Evolutionary conservation across 768 basidiomycete species (phyloP).

Genomic region (Podaxis sp.): DNA sequence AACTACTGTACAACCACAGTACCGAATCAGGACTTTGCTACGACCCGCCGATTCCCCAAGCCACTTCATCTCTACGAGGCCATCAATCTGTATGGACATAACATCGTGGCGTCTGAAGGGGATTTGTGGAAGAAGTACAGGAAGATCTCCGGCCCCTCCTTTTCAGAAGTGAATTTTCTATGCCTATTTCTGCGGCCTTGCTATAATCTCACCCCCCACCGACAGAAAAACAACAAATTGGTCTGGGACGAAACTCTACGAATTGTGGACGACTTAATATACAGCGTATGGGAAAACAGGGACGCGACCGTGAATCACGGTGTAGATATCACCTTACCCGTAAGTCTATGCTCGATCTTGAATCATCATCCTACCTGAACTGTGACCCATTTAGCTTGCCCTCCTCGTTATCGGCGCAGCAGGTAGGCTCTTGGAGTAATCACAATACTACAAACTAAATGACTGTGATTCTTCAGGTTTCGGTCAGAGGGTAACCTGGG

Average conservation of each 20-base stretch:
- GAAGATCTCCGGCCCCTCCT: constrained; percentile 60
- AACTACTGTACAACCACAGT: not conserved
- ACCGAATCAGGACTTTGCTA: constrained; percentile 41
- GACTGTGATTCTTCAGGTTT: constrained; percentile 33
- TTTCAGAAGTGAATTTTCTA: constrained; percentile 47
- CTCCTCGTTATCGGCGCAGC: constrained; percentile 53
- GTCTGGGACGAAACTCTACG: constrained; percentile 43
- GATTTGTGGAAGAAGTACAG: constrained; percentile 64
- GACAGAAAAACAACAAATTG: constrained; percentile 40
- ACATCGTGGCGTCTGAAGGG: constrained; percentile 62
- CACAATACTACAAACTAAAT: not conserved
- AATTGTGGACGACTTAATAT: constrained; percentile 39
- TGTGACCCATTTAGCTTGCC: constrained; percentile 35
- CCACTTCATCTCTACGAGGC: constrained; percentile 40
- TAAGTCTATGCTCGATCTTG: constrained; percentile 19
- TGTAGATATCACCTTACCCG: constrained; percentile 50
- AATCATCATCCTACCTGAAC: constrained; percentile 9
- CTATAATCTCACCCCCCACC: not conserved
- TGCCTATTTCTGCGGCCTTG: not conserved
- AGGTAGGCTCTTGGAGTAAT: constrained; percentile 25
- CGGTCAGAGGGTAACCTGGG: constrained; percentile 46
- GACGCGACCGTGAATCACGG: constrained; percentile 37
- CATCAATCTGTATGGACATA: constrained; percentile 50
- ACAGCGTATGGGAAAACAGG: constrained; percentile 43
- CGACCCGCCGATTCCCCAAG: constrained; percentile 53